These are phyloP conservation scores for Pseudogymnoascus sp. DNA, from an alignment of 2,329 filamentous ascomycete species.

Conservation along the genomic window DNA sequence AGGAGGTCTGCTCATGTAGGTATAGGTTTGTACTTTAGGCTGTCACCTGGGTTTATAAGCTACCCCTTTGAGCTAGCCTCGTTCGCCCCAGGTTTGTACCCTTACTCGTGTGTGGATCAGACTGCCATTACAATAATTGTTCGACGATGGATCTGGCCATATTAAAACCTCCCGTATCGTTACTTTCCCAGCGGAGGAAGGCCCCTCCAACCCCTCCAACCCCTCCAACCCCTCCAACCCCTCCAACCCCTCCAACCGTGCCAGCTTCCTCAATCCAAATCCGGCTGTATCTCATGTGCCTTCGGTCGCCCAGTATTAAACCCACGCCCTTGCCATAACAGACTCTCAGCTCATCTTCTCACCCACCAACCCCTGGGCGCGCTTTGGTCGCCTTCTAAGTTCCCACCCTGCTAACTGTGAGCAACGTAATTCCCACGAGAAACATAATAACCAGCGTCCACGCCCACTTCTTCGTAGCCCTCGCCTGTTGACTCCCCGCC, in stretches of 20 bases:
- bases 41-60: background rate
- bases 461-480: background rate
- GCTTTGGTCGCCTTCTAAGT: background rate
- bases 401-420: background rate
- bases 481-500: background rate
- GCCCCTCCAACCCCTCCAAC: too few species aligned
- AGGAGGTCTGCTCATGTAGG: background rate
- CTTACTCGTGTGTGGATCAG: background rate
- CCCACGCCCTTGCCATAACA: background rate
- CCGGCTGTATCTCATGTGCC: too few species aligned
- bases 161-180: too few species aligned
- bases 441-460: background rate
- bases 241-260: too few species aligned
- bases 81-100: background rate
- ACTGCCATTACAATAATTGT: background rate
- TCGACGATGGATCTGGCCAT: background rate
- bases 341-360: background rate
- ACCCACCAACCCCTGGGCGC: background rate
- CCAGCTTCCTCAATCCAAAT: too few species aligned
- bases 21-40: background rate
- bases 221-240: too few species aligned
- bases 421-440: background rate
- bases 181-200: too few species aligned
- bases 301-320: too few species aligned
- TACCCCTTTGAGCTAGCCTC: background rate